phyloP scores from a whole-genome alignment of 2,329 filamentous ascomycete species.

The Cladosporium sp. region DNA sequence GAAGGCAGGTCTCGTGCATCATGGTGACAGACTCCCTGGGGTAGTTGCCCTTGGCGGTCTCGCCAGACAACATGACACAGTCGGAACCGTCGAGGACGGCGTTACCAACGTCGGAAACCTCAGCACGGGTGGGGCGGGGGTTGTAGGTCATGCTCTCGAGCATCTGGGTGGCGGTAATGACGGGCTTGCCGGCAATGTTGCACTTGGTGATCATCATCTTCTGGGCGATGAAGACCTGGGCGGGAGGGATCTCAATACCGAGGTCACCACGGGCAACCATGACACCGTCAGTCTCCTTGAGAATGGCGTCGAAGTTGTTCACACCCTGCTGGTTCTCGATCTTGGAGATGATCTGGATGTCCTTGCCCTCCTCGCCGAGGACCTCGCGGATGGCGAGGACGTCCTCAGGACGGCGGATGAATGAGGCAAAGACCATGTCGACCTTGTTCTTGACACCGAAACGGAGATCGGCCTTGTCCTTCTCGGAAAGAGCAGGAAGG shows the following conservation, averaged over 20 bases:
- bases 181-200: constrained; percentile 98
- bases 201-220: constrained; percentile 99
- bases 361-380: constrained; percentile 85
- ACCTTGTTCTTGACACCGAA: constrained; percentile 99
- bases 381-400: constrained; percentile 90
- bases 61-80: constrained; percentile 99
- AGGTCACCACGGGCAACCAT: constrained; percentile 99
- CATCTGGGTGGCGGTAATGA: constrained; percentile 99
- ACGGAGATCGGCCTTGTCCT: constrained; percentile 89
- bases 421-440: constrained; percentile 98
- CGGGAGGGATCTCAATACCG: constrained; percentile 97
- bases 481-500: constrained; percentile 93
- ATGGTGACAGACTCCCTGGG: constrained; percentile 87
- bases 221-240: constrained; percentile 98
- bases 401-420: constrained; percentile 92
- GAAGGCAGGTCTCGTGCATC: constrained; percentile 97
- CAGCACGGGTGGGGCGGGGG: constrained; percentile 93
- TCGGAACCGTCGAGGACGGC: constrained; percentile 96
- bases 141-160: constrained; percentile 99
- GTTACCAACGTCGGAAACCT: constrained; percentile 98
- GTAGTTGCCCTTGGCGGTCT: constrained; percentile 98
- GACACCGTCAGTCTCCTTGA: constrained; percentile 94
- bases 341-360: constrained; percentile 99
- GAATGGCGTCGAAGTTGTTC: constrained; percentile 99
- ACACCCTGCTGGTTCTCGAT: constrained; percentile 99